These are phyloP conservation scores for Pestalotiopsis sp. DNA, from an alignment of 2,329 filamentous ascomycete genomes.

Conservation along the genomic window DNA sequence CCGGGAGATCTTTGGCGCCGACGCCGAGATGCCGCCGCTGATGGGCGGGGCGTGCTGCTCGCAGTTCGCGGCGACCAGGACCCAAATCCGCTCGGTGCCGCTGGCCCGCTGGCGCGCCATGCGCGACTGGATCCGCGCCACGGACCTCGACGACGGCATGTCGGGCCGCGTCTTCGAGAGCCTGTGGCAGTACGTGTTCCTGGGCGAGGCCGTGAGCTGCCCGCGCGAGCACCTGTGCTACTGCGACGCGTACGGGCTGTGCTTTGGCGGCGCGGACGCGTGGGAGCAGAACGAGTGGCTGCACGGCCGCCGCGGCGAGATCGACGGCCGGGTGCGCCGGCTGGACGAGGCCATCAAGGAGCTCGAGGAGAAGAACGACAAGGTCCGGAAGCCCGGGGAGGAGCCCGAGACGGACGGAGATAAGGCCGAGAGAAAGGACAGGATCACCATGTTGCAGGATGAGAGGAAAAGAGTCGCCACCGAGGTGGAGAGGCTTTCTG, in stretches of 20 bases:
- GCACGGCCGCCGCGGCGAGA: not conserved
- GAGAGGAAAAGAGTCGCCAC: not conserved
- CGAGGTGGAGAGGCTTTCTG: not conserved
- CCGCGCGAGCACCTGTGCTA: constrained; percentile 7
- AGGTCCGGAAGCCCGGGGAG: not conserved
- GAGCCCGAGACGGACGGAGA: not conserved
- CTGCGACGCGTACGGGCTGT: constrained; percentile 6
- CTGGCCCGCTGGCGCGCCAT: not conserved
- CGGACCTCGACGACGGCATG: constrained; percentile 3
- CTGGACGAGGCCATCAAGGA: constrained; percentile 3
- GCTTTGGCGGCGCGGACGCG: not conserved
- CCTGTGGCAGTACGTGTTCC: constrained; percentile 8
- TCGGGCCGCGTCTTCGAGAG: constrained; percentile 4
- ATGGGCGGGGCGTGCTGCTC: constrained; percentile 10
- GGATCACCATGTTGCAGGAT: not conserved
- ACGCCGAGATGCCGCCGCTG: not conserved
- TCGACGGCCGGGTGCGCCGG: not conserved
- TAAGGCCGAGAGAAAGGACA: not conserved
- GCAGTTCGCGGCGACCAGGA: constrained; percentile 3
- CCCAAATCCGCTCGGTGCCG: not conserved
- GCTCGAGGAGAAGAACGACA: not conserved
- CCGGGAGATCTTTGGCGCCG: not conserved
- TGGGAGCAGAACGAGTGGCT: not conserved
- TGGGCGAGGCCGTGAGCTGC: constrained; percentile 3
- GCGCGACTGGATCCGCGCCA: not conserved